A percentile compares a stretch with the other conserved stretches of the same genome.
Conservation (phyloP, 2,329 filamentous ascomycete species). For the Ceratocystis eucalypticola region DNA sequence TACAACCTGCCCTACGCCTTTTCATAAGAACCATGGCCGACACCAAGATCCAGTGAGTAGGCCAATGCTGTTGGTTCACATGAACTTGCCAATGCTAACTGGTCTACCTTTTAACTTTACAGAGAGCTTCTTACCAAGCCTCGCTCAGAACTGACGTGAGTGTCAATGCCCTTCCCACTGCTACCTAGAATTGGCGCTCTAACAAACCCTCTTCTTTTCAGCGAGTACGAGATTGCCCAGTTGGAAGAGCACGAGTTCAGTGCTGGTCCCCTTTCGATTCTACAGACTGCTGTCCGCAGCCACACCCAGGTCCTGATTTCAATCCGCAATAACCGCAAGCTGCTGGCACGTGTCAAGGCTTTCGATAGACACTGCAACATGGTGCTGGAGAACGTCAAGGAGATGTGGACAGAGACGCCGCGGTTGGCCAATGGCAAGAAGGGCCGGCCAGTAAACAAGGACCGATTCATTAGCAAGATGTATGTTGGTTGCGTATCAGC, state of each 20-base stretch:
- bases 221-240: constrained; percentile 81
- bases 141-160: constrained; percentile 81
- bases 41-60: constrained; percentile 53
- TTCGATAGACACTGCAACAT: constrained; percentile 99
- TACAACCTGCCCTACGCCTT: constrained; percentile 16
- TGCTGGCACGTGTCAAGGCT: constrained; percentile 92
- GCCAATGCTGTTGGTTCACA: neutral
- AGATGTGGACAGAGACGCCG: constrained; percentile 98
- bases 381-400: constrained; percentile 84
- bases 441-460: constrained; percentile 87
- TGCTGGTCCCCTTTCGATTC: constrained; percentile 58
- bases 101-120: constrained; percentile 18
- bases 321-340: constrained; percentile 95
- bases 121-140: constrained; percentile 85
- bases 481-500: constrained; percentile 31
- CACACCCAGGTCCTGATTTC: constrained; percentile 95
- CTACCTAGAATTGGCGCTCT: neutral
- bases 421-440: constrained; percentile 72
- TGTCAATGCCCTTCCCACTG: constrained; percentile 22
- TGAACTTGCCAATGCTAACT: neutral
- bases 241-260: constrained; percentile 45
- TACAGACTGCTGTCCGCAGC: constrained; percentile 88
- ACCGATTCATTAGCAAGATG: constrained; percentile 97
- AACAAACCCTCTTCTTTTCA: constrained; percentile 27
- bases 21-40: constrained; percentile 40